Conservation (phyloP, 78 protist species). For the Dictyostelium intermedium region DNA sequence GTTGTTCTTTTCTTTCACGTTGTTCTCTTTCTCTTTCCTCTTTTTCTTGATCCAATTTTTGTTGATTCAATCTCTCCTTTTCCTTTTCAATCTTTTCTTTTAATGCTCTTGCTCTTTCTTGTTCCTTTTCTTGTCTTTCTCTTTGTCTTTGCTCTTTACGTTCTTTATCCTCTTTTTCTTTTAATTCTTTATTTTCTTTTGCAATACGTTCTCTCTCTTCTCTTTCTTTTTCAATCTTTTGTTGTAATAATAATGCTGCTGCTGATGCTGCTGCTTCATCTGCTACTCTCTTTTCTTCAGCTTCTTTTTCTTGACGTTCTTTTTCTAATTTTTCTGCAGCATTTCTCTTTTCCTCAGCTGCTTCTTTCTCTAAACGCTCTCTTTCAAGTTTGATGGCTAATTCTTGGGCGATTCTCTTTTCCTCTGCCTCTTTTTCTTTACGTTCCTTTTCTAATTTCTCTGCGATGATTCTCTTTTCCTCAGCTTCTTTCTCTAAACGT, state of each 20-base stretch:
- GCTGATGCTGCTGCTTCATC: slow-evolving; percentile 15
- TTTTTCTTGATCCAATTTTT: background rate
- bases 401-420: background rate
- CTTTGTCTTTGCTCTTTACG: background rate
- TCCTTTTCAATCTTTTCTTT: background rate
- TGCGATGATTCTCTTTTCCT: background rate
- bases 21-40: background rate
- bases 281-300: slow-evolving; percentile 15
- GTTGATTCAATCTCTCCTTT: background rate
- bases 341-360: background rate
- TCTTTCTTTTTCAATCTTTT: background rate
- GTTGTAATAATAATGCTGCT: background rate
- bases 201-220: background rate
- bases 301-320: background rate
- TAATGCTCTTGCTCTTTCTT: background rate
- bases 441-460: background rate
- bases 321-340: background rate
- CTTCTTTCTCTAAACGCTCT: background rate
- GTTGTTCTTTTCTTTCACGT: background rate
- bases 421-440: background rate
- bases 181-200: background rate
- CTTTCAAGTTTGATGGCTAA: background rate
- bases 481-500: background rate
- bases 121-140: slow-evolving; percentile 6
- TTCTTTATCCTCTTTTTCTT: background rate